phyloP scores from a whole-genome alignment of 2,329 filamentous ascomycete species.

The Rutstroemia sydowiana region DNA sequence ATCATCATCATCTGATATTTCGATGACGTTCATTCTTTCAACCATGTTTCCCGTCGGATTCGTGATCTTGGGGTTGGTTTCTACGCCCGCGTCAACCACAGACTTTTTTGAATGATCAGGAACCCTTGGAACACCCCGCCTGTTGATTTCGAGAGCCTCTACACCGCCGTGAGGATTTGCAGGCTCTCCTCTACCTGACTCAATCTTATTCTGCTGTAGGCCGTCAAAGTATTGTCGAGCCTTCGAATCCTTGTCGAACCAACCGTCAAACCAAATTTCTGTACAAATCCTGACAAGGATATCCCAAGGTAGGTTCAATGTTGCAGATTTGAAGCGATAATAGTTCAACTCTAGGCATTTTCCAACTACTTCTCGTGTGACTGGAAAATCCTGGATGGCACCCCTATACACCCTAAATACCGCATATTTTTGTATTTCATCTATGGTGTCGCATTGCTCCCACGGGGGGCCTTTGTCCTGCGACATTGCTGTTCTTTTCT shows the following conservation, averaged over 20 bases:
- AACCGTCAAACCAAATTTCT: neutral
- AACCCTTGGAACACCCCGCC: neutral
- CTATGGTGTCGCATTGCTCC: neutral
- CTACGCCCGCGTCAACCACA: too few relatives aligned
- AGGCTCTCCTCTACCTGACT: neutral
- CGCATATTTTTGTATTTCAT: neutral
- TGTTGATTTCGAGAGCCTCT: neutral
- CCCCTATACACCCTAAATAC: neutral
- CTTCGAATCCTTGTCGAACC: neutral
- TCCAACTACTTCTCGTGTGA: neutral
- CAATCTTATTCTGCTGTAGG: neutral
- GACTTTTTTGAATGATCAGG: neutral
- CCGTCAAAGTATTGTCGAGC: neutral
- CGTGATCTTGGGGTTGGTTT: too few relatives aligned
- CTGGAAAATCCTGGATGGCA: neutral
- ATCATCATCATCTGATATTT: neutral
- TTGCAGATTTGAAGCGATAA: neutral
- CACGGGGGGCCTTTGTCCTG: neutral
- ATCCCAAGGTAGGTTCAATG: neutral
- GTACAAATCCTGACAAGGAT: neutral
- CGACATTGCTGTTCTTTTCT: neutral
- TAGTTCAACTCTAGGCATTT: neutral
- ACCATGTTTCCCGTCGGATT: neutral
- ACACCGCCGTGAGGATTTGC: too few relatives aligned
- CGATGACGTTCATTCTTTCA: neutral